Evolutionary conservation across 1,284 basidiomycete genomes (phyloP), one percentile per base, ranked within the genome.

Genomic region (Caloboletus firmus): DNA sequence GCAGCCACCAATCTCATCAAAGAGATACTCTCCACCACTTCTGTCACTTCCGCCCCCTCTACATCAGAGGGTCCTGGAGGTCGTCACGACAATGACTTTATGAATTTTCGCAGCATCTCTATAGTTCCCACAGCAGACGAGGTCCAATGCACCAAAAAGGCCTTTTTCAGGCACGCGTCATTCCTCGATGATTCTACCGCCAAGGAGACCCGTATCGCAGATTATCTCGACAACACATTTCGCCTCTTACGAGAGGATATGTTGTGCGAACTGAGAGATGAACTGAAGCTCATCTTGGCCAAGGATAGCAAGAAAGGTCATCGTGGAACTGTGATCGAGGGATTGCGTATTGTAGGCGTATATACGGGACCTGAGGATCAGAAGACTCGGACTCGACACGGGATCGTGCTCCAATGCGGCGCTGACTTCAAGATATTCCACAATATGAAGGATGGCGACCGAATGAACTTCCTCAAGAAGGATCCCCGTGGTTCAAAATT

Each of bases 161-260:
- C 85, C 0, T 86, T 82, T 58, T 61, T 83, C 18, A 76, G 78
- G 4, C 70, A 73, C 0, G 72, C 73, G 13, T 59, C 67, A 2
- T 67, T 69, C 8, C 63, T 84, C 0, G 79, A 81, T 0, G 78
- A 80, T 28, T 70, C 76, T 1, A 58, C 67, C 12, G 72, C 66
- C 0, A 70, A 72, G 37, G 62, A 69, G 2, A 65, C 61, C 13
- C 76, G 80, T 9, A 58, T 74, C 2, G 67, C 74, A 1, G 70
- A 75, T 2, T 79, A 86, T 57, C 69, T 87, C 7, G 85, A 87
- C 57, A 85, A 84, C 52, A 83, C 83, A 52, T 87, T 83, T 60
- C 78, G 85, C 9, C 70, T 87, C 10, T 65, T 85, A 11, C 70
- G 85, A 3, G 85, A 87, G 60, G 85, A 87, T 51, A 83, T 87